Evolutionary conservation across 371 early-diverging fungal genomes (phyloP).

Genomic region (Conidiobolus incongruus): DNA sequence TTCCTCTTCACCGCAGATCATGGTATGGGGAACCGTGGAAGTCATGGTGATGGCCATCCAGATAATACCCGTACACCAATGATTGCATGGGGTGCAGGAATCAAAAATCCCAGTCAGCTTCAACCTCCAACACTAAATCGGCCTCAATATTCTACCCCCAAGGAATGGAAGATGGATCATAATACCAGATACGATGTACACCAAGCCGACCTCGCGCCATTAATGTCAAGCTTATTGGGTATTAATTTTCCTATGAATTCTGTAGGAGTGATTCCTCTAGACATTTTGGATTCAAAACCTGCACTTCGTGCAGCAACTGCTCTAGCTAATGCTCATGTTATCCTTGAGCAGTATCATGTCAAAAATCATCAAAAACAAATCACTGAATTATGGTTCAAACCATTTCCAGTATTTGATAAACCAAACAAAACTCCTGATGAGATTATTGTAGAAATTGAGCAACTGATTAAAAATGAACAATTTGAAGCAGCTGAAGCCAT

Average conservation of each 20-base stretch:
- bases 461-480: conserved; percentile 24
- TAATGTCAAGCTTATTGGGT: conserved; percentile 70
- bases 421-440: conserved; percentile 20
- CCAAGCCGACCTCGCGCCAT: conserved; percentile 90
- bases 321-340: conserved; percentile 62
- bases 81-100: conserved; percentile 88
- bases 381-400: conserved; percentile 51
- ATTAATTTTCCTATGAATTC: conserved; percentile 75
- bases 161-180: conserved; percentile 27
- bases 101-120: conserved; percentile 34
- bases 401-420: conserved; percentile 32
- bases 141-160: conserved; percentile 41
- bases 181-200: conserved; percentile 53
- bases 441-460: conserved; percentile 26
- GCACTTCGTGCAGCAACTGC: conserved; percentile 44
- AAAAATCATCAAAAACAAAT: conserved; percentile 45
- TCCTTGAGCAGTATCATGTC: conserved; percentile 58
- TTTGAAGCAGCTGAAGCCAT: conserved; percentile 36
- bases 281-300: conserved; percentile 37
- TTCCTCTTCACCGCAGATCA: conserved; percentile 88
- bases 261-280: conserved; percentile 68
- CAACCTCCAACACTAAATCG: conserved; percentile 7
- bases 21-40: conserved; percentile 83
- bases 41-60: conserved; percentile 89
- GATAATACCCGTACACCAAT: conserved; percentile 86